Evolutionary conservation across 148 eudicot species (phyloP), one percentile per base, ranked within the genome.

Genomic region (Amaranthus hypochondriacus): DNA sequence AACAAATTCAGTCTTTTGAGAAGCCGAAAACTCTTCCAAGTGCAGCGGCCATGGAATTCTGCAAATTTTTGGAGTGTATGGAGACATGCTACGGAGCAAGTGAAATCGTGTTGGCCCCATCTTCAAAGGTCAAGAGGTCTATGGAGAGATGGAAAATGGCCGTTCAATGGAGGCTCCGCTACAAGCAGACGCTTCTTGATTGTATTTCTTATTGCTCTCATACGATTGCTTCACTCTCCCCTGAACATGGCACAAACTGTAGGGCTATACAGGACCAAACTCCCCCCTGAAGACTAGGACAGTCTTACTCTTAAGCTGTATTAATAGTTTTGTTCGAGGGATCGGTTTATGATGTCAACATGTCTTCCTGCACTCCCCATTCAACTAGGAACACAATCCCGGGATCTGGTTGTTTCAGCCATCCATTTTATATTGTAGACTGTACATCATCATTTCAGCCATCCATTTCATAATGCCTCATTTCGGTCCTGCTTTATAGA

Each of bases 131-230:
- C 5, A 73, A 69, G 59, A 87, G 84, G 63, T 79, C 77, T 6
- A 44, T 89, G 76, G 79, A 75, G 57, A 87, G 80, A 81, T 95
- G 96, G 97, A 86, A 76, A 77, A 69, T 90, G 84, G 92, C 96
- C 5, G 83, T 92, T 69, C 80, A 83, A 65, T 95, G 99, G 99
- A 92, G 97, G 79, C 76, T 88, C 61, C 48, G 76, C 63, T 90
- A 84, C 82, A 95, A 95, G 83, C 85, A 62, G 70, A 86, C 80
- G 2, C 84, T 92, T 57, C 49, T 62, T 70, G 80, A 85, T 70
- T 88, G 97, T 65, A 83, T 87, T 63, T 75, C 81, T 10, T 76
- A 76, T 74, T 95, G 97, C 83, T 74, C 77, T 68, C 62, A 47
- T 49, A 70, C 69, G 63, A 80, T 89, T 42, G 70, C 80, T 47